Evolutionary conservation across 768 basidiomycete species (phyloP), one percentile per base, ranked within the genome.

Genomic region (Leccinum ochraceum): DNA sequence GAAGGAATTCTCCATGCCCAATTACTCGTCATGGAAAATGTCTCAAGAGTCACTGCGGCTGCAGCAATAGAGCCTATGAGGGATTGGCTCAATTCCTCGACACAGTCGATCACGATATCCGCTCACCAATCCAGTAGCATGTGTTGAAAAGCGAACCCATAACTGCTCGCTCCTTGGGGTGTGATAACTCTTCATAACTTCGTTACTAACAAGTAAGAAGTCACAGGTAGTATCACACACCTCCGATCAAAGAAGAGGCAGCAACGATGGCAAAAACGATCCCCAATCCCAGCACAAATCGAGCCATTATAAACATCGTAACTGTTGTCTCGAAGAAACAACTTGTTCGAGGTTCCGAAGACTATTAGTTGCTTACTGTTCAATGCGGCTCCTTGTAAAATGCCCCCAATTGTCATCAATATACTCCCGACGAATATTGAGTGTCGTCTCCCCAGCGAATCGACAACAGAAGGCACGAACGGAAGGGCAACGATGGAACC

Each of bases 1-100:
- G 66, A 70, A 0, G 86, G 87, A 22, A 88, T 86, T n/a, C 87
- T 79, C 87, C 87, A 88, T 11, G 82, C 84, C 86, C 85, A 86
- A 64, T 83, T 79, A 53, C 65, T 81, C 0, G 65, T 52, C 78
- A 88, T 85, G 9, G 74, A 61, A 76, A 88, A 89, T 0, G 89
- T 89, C 9, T 84, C 83, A 37, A 88, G 81, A 0, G 86, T 90
- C 20, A 62, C 59, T 5, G 80, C 83, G 9, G 85, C 84, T 6
- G 86, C 84, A 26, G 36, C 32, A 8, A 70, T 8, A 32, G 68
- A 34, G n/a, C 67, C 67, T 69, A n/a, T 7, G 5, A 22, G 2
- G 8, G 10, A 26, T 69, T 17, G 55, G 20, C 5, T 36, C 2
- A 13, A 26, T 26, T 1, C 2, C 4, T 17, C 17, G 14, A 39